Base-by-base conservation (phyloP, 208 protist genomes). In the Trypanosoma cruzi region DNA sequence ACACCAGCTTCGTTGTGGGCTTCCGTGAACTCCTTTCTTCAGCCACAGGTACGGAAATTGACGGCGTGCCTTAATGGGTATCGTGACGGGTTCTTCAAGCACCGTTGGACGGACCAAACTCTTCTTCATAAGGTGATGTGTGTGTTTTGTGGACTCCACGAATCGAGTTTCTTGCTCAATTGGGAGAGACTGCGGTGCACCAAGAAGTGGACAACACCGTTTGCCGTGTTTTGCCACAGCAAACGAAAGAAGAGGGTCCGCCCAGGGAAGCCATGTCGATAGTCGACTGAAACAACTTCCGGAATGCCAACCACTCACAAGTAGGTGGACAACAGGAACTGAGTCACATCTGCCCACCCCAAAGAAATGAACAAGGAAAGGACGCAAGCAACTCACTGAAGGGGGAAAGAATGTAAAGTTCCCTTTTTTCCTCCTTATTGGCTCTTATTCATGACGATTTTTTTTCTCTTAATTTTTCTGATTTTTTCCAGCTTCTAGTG, bases 71-170 rank as follows among this genome's bases (percentile, higher is more conserved):
- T 75, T 20, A 75, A 75, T 32, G 70, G 69, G 22, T 73, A 73
- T 57, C 34, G n/a, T 55, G 24, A 65, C 22, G 70, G 59, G 0
- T 75, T 75, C 34, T 75, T 75, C 49, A 64, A 75, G 20, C 55
- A 75, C 36, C 70, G 70, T 20, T 75, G 70, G 70, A 75, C 70
- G 4, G 70, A 75, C 29, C 70, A 75, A 52, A 68, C 50, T 57
- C 70, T 75, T 46, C 49, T 67, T 20, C 70, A 75, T 46, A 75
- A 75, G 55, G 52, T 75, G 13, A 54, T 75, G 61, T 61, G 70
- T 22, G 55, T 75, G 7, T 75, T 75, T 56, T 64, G 57, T 37
- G 70, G 70, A 18, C 62, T 61, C 18, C 1, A 61, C 6, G 70
- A 75, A 37, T 37, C 66, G 22, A 31, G 61, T 34, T 75, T 68